Conservation (phyloP, 768 basidiomycete genomes). For the Podaxis rugospora region DNA sequence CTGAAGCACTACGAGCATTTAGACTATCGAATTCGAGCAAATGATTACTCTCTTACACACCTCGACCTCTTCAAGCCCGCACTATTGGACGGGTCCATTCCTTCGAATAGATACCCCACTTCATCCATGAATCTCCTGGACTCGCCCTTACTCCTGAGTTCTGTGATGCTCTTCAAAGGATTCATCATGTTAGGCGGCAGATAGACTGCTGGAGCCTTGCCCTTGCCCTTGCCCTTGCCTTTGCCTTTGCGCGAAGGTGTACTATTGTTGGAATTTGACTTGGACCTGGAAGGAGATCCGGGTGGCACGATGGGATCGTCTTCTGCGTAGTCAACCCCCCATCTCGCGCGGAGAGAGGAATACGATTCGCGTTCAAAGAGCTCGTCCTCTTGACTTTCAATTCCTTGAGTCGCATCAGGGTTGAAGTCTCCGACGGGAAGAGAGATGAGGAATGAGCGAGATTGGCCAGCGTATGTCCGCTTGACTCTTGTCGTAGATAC, state of each 20-base stretch:
- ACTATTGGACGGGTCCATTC: conserved; percentile 51
- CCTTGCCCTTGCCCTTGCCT: conserved; percentile 15
- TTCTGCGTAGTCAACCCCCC: conserved; percentile 79
- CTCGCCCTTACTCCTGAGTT: conserved; percentile 78
- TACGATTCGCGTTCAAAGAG: conserved; percentile 69
- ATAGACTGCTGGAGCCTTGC: conserved; percentile 16
- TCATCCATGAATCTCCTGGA: conserved; percentile 78
- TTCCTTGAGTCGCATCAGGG: conserved; percentile 15
- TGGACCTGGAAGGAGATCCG: not conserved
- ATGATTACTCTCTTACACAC: conserved; percentile 28
- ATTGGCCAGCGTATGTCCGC: conserved; percentile 70
- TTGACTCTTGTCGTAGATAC: conserved; percentile 33
- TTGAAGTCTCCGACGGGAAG: conserved; percentile 37
- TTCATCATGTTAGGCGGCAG: conserved; percentile 64
- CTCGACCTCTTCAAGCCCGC: conserved; percentile 63
- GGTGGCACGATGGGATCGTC: conserved; percentile 49
- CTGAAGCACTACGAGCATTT: conserved; percentile 53
- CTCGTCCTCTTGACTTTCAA: conserved; percentile 41
- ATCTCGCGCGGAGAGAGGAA: conserved; percentile 64
- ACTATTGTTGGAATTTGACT: conserved; percentile 1
- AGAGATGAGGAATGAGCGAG: conserved; percentile 75
- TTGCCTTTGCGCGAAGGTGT: conserved; percentile 8
- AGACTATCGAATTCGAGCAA: not conserved
- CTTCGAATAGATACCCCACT: conserved; percentile 82
- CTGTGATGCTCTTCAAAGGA: conserved; percentile 75